Conservation (phyloP, 257 asterid species). For the Handroanthus guayacan region DNA sequence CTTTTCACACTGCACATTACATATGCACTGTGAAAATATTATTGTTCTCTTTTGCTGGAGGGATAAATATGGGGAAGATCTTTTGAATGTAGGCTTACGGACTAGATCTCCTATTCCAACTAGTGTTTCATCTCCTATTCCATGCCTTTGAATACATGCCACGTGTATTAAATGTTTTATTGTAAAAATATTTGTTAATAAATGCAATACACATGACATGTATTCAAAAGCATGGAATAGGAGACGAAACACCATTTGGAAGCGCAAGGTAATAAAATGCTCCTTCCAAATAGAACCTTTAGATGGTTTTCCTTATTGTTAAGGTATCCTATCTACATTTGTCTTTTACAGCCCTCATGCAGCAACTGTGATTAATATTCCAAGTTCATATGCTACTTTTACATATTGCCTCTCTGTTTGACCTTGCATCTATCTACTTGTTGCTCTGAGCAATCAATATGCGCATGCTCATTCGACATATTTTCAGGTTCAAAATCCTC, state of each 20-base stretch:
- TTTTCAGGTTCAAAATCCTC: constrained; percentile 74
- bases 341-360: neutral
- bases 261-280: neutral
- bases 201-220: too few species aligned
- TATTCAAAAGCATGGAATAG: too few species aligned
- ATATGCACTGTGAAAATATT: neutral
- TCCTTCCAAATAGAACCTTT: neutral
- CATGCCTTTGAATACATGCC: too few species aligned
- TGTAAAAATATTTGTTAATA: too few species aligned
- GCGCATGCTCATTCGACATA: neutral
- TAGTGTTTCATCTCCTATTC: too few species aligned
- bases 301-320: neutral
- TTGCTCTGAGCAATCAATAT: constrained; percentile 14
- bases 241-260: too few species aligned
- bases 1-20: neutral
- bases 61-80: neutral
- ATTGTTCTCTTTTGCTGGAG: neutral
- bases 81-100: too few species aligned
- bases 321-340: neutral
- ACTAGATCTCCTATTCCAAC: too few species aligned
- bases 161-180: too few species aligned
- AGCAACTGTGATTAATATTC: neutral
- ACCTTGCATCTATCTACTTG: neutral
- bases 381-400: neutral
- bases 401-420: neutral